Conservation (phyloP, 805 yeast species). For the Suhomyces emberorum region DNA sequence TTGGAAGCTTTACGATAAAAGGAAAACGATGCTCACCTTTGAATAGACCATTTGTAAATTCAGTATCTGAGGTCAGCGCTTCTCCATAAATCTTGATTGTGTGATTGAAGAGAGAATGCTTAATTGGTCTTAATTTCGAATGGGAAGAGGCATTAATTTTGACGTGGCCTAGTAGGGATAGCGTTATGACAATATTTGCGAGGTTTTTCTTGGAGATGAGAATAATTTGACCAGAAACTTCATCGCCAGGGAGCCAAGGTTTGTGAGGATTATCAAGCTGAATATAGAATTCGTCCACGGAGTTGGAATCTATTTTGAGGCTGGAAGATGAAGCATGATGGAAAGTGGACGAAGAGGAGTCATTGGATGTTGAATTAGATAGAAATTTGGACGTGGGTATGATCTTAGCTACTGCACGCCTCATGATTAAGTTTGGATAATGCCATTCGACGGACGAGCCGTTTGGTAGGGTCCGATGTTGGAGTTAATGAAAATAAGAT, state of each 20-base stretch:
- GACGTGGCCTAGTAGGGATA: constrained; percentile 55
- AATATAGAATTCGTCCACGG: constrained; percentile 65
- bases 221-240: constrained; percentile 60
- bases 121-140: constrained; percentile 50
- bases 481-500: too few species aligned
- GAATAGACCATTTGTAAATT: constrained; percentile 48
- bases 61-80: constrained; percentile 3
- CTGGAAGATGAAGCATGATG: constrained; percentile 12
- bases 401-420: constrained; percentile 50
- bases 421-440: too few species aligned
- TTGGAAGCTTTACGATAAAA: constrained; percentile 78
- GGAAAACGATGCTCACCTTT: constrained; percentile 89
- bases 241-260: constrained; percentile 77
- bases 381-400: constrained; percentile 23
- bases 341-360: not conserved
- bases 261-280: constrained; percentile 72
- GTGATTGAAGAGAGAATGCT: constrained; percentile 54
- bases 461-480: too few species aligned
- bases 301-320: constrained; percentile 34
- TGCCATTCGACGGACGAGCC: too few species aligned
- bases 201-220: constrained; percentile 54
- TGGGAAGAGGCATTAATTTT: constrained; percentile 53
- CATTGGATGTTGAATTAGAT: constrained; percentile 2
- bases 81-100: constrained; percentile 57
- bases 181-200: constrained; percentile 49